phyloP scores from a whole-genome alignment of 2,329 filamentous ascomycete species.

The Phyllosticta citrichinensis region DNA sequence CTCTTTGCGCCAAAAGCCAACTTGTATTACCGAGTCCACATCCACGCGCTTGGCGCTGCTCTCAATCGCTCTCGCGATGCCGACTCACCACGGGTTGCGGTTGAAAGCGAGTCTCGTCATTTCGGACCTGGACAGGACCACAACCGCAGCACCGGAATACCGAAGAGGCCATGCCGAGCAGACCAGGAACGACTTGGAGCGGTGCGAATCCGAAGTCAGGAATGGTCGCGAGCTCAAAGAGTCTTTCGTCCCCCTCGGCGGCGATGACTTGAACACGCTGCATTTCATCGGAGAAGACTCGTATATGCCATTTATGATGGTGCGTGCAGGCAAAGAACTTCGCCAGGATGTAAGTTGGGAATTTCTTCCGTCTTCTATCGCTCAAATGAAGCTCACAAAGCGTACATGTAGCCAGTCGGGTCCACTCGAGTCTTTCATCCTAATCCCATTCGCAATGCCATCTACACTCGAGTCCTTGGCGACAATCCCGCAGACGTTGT shows the following conservation, averaged over 20 bases:
- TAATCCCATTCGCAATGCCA: neutral
- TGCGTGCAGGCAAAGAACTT: conserved; percentile 14
- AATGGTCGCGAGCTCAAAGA: conserved; percentile 18
- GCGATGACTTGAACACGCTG: conserved; percentile 19
- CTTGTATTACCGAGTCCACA: neutral
- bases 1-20: too few species aligned
- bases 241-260: conserved; percentile 18
- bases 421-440: neutral
- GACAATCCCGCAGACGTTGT: neutral
- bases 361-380: neutral
- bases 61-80: conserved; percentile 18
- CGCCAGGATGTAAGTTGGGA: conserved; percentile 5
- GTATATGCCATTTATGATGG: conserved; percentile 24
- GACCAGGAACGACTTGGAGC: conserved; percentile 9
- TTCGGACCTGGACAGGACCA: conserved; percentile 19
- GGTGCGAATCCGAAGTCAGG: neutral
- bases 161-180: conserved; percentile 16
- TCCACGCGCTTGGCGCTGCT: neutral
- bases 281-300: conserved; percentile 12
- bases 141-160: conserved; percentile 16
- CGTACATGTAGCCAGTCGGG: neutral
- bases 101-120: conserved; percentile 19
- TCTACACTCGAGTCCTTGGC: neutral
- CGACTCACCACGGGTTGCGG: conserved; percentile 21
- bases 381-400: neutral